phyloP scores from a whole-genome alignment of 2,329 filamentous ascomycete genomes.

The Coniosporium tulheliwenetii region DNA sequence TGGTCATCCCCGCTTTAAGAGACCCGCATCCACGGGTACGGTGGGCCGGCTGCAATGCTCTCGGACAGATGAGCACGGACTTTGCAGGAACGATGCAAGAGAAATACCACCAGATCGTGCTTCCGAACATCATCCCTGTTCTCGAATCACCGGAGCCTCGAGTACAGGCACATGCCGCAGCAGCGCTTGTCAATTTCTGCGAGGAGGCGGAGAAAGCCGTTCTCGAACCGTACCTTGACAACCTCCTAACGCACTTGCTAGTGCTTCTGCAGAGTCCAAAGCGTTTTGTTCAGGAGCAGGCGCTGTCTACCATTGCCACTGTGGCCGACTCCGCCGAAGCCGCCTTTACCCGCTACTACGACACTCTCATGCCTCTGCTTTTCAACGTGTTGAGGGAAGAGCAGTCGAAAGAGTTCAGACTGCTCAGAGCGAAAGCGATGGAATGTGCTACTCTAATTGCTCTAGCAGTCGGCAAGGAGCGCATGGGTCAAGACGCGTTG shows the following conservation, averaged over 20 bases:
- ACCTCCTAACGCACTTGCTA: conserved; percentile 72
- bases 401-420: conserved; percentile 81
- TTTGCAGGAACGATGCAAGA: conserved; percentile 97
- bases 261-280: conserved; percentile 80
- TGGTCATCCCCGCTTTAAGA: conserved; percentile 82
- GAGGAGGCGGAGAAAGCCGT: conserved; percentile 91
- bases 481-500: conserved; percentile 76
- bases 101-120: conserved; percentile 76
- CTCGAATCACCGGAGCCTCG: conserved; percentile 79
- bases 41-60: conserved; percentile 93
- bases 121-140: conserved; percentile 85
- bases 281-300: conserved; percentile 94
- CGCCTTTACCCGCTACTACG: conserved; percentile 90
- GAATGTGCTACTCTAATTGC: conserved; percentile 93
- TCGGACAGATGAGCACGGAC: conserved; percentile 99
- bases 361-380: conserved; percentile 85
- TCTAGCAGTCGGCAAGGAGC: conserved; percentile 83
- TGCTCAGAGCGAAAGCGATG: conserved; percentile 94
- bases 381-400: conserved; percentile 81
- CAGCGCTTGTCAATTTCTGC: conserved; percentile 97
- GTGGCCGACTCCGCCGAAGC: conserved; percentile 97
- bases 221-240: conserved; percentile 83
- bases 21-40: conserved; percentile 87
- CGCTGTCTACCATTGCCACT: conserved; percentile 91
- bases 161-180: conserved; percentile 91